These are phyloP conservation scores for Beta macrorhiza DNA, from an alignment of 179 eudicot species.

Conservation along the genomic window DNA sequence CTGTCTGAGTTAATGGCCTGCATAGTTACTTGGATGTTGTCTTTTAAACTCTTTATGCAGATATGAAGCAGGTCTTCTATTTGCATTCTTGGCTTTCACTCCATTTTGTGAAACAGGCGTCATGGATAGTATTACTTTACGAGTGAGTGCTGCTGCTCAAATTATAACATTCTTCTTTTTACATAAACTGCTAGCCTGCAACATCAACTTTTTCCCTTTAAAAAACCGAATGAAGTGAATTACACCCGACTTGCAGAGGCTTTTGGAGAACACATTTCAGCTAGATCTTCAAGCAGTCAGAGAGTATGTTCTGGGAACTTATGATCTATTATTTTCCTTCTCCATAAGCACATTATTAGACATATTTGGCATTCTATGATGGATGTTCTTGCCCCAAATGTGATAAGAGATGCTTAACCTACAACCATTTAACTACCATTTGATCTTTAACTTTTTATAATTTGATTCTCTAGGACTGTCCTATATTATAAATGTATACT, in stretches of 20 bases:
- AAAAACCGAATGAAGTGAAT: constrained; percentile 5
- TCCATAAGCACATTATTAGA: neutral
- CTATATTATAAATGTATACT: neutral
- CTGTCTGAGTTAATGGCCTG: neutral
- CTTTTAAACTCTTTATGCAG: constrained; percentile 42
- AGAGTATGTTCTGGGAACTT: constrained; percentile 60
- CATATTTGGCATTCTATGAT: neutral
- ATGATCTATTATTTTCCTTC: neutral
- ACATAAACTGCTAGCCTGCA: neutral
- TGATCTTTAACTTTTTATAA: too few relatives aligned
- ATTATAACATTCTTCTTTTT: constrained; percentile 3
- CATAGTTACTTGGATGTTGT: constrained; percentile 12
- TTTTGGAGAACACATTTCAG: constrained; percentile 83
- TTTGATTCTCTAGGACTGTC: neutral
- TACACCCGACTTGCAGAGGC: constrained; percentile 68
- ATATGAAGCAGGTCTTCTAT: constrained; percentile 94
- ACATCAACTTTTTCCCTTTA: neutral
- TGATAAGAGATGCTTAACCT: neutral
- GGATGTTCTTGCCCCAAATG: neutral
- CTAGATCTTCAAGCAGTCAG: constrained; percentile 88
- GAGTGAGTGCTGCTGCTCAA: constrained; percentile 46
- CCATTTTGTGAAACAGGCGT: constrained; percentile 88
- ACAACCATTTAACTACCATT: neutral
- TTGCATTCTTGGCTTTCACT: constrained; percentile 81
- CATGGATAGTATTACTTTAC: constrained; percentile 82